Conservation (phyloP, 2,329 filamentous ascomycete genomes). For the Lecanicillium sp. region DNA sequence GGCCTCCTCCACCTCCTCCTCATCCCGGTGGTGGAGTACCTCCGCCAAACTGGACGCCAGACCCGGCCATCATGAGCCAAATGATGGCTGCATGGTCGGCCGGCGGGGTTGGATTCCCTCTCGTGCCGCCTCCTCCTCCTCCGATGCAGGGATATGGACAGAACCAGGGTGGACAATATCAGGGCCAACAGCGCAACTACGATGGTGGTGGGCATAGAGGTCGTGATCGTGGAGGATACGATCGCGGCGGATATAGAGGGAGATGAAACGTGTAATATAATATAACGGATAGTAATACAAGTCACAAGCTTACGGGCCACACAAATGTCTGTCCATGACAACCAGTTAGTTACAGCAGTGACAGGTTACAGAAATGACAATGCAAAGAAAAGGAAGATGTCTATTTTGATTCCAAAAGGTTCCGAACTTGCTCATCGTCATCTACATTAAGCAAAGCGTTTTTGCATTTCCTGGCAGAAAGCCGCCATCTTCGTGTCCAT, state of each 20-base stretch:
- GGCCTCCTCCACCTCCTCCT: conserved; percentile 31
- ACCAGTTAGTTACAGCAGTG: no score
- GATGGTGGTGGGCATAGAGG: conserved; percentile 17
- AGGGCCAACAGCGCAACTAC: neutral
- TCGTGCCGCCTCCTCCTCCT: conserved; percentile 14
- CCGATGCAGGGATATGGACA: conserved; percentile 5
- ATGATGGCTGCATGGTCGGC: conserved; percentile 9
- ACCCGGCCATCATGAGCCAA: conserved; percentile 8
- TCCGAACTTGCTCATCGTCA: conserved; percentile 1
- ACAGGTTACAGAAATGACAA: conserved; percentile 2
- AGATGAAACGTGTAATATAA: conserved; percentile 9
- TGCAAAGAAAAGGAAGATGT: conserved; percentile 4
- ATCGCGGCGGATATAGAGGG: conserved; percentile 20
- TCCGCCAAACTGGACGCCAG: conserved; percentile 13
- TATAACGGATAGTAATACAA: conserved; percentile 6
- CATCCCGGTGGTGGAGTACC: conserved; percentile 14
- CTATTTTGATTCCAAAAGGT: neutral
- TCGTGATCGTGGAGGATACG: conserved; percentile 22
- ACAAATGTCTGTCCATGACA: no score
- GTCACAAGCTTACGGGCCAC: no score
- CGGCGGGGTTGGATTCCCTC: neutral
- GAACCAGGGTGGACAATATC: neutral
- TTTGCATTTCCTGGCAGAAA: no score
- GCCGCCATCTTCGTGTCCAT: no score
- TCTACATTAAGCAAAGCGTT: conserved; percentile 2